Base-by-base conservation (phyloP, 169 alveolate species). In the Plasmodium knowlesi region DNA sequence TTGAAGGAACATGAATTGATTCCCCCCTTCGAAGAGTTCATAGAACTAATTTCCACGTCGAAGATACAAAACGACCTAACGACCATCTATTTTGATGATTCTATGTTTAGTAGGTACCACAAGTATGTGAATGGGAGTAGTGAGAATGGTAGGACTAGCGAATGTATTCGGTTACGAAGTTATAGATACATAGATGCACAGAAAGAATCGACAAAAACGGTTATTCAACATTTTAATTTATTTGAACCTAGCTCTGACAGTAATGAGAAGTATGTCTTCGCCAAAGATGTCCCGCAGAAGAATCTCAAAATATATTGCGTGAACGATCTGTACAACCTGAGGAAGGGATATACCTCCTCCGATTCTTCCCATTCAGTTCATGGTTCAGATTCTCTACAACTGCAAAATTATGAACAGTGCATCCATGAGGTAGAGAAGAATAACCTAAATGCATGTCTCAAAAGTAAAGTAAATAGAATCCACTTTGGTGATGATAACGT, bases 241-340 rank as follows among this genome's bases (percentile, higher is more conserved):
- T 88, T 57, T 88, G 94, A 88, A 88, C 94, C 89, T 6, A 88
- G 94, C 39, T 80, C 71, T 61, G 83, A 88, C 37, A 14, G 5
- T 1, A 53, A 57, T 57, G 94, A 88, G 70, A 57, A 22, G 19
- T 54, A 54, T 41, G 19, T 79, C 4, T 79, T 41, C 14, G 34
- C 82, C 2, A 79, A 30, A 32, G 73, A 88, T n/a, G n/a, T 88
- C 30, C 14, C 81, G 0, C 41, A 28, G 22, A 41, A 22, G 30
- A 19, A 57, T 30, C 32, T 88, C 61, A 61, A 78, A 16, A 79
- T 88, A 88, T 9, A 46, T 37, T 54, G 46, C 12, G 84, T 90
- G 28, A n/a, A 85, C 6, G 85, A 70, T 57, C 74, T 94, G 72
- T 73, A 82, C 43, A 50, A 37, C 57, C 14, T 19, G 70, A 43